These are phyloP conservation scores for Lyophyllum shimeji DNA, from an alignment of 768 basidiomycete species.

Conservation along the genomic window DNA sequence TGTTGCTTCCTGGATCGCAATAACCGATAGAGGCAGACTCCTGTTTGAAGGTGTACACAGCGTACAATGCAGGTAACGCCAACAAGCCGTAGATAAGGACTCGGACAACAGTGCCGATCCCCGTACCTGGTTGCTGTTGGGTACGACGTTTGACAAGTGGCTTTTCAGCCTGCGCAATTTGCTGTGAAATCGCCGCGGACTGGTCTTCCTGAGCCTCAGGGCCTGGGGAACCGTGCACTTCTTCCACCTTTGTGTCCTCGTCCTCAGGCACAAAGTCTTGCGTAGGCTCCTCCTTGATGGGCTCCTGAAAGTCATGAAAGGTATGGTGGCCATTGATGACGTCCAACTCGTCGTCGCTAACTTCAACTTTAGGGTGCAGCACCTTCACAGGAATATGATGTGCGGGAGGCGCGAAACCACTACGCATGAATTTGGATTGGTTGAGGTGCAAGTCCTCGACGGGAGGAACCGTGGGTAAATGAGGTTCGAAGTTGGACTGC, in stretches of 20 bases:
- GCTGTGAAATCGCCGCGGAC: conserved; percentile 27
- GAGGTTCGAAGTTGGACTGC: conserved; percentile 57
- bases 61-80: conserved; percentile 30
- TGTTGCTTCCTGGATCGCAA: conserved; percentile 64
- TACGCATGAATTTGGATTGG: conserved; percentile 10
- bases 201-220: conserved; percentile 4
- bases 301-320: conserved; percentile 3
- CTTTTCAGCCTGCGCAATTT: conserved; percentile 35
- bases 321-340: conserved; percentile 6
- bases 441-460: conserved; percentile 27
- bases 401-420: neutral
- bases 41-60: conserved; percentile 53
- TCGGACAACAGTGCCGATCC: conserved; percentile 29
- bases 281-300: conserved; percentile 1
- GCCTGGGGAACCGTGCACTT: conserved; percentile 13
- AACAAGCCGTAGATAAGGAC: conserved; percentile 43
- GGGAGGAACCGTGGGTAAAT: conserved; percentile 34
- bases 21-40: conserved; percentile 75
- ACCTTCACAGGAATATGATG: conserved; percentile 9
- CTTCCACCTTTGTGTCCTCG: conserved; percentile 10
- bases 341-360: conserved; percentile 27
- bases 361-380: conserved; percentile 18
- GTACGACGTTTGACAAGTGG: conserved; percentile 5
- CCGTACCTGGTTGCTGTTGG: conserved; percentile 10
- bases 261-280: conserved; percentile 5